phyloP scores from a whole-genome alignment of 352 stramenopile genomes.

The Pythium sukuiense region DNA sequence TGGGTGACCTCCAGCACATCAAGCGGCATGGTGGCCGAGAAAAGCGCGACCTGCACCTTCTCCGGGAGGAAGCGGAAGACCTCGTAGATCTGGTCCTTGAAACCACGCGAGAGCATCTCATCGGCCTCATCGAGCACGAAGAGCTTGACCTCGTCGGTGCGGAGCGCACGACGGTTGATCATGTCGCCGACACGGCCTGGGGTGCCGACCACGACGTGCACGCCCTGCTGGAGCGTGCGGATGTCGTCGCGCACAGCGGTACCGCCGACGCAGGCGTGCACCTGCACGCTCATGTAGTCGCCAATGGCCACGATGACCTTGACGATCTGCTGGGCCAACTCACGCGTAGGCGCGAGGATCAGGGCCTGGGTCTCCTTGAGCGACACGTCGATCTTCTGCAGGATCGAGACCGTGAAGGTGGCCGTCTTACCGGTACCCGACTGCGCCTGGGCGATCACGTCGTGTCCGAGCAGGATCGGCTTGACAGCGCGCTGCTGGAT shows the following conservation, averaged over 20 bases:
- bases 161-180: conserved; percentile 97
- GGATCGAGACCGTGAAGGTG: conserved; percentile 98
- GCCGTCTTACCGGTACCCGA: conserved; percentile 99
- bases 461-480: conserved; percentile 96
- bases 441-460: conserved; percentile 99
- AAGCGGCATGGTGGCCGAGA: conserved; percentile 99
- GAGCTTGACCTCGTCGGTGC: conserved; percentile 94
- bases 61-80: conserved; percentile 99
- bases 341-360: conserved; percentile 98
- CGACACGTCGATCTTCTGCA: conserved; percentile 96
- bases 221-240: conserved; percentile 95
- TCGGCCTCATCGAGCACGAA: conserved; percentile 99
- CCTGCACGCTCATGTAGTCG: conserved; percentile 96
- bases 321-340: conserved; percentile 99
- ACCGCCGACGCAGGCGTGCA: conserved; percentile 98
- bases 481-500: conserved; percentile 99
- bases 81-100: conserved; percentile 99
- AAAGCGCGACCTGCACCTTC: conserved; percentile 97
- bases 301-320: conserved; percentile 96
- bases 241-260: conserved; percentile 99
- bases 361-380: conserved; percentile 97
- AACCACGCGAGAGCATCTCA: conserved; percentile 99
- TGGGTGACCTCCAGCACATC: conserved; percentile 99
- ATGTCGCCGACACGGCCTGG: conserved; percentile 99
- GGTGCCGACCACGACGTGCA: conserved; percentile 98